These are phyloP conservation scores for Endotrypanum monterogeii DNA, from an alignment of 208 protist species.

Conservation along the genomic window DNA sequence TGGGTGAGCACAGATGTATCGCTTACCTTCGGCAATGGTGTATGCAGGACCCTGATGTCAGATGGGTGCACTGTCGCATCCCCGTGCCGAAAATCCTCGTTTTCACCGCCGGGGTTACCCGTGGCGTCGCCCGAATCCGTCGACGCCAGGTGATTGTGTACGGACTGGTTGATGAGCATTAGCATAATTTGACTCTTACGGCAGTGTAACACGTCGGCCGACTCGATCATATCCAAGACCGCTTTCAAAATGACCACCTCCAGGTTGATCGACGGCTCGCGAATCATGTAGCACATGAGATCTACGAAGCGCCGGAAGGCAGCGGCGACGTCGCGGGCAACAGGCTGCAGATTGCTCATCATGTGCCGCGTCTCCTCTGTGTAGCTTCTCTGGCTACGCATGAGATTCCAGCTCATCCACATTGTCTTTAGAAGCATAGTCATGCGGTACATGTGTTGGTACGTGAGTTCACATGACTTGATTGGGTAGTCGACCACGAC, in stretches of 20 bases:
- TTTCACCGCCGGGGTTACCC: neutral
- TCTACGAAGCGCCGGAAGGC: constrained; percentile 67
- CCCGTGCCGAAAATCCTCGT: neutral
- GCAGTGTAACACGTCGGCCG: constrained; percentile 58
- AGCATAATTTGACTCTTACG: constrained; percentile 88
- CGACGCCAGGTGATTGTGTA: constrained; percentile 32
- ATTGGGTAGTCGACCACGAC: constrained; percentile 74
- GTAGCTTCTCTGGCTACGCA: constrained; percentile 67
- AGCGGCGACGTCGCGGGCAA: constrained; percentile 58
- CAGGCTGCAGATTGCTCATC: constrained; percentile 62
- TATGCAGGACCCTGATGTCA: neutral
- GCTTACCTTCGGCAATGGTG: neutral
- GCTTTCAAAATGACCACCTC: constrained; percentile 76
- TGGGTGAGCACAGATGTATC: neutral
- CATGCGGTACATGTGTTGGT: constrained; percentile 81
- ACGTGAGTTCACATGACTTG: constrained; percentile 65
- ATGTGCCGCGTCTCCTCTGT: constrained; percentile 54
- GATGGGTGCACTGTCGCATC: neutral
- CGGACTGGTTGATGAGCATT: constrained; percentile 64
- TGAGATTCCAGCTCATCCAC: constrained; percentile 83
- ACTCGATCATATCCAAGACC: constrained; percentile 67
- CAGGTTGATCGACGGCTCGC: constrained; percentile 59
- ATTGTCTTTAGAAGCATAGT: constrained; percentile 77
- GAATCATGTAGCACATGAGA: constrained; percentile 72
- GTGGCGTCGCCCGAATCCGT: constrained; percentile 4